Percentiles rank a stretch among this genome's conserved stretches.
Evolutionary conservation across 129 eudicot species (phyloP).

Genomic region (Scalesia atractyloides): DNA sequence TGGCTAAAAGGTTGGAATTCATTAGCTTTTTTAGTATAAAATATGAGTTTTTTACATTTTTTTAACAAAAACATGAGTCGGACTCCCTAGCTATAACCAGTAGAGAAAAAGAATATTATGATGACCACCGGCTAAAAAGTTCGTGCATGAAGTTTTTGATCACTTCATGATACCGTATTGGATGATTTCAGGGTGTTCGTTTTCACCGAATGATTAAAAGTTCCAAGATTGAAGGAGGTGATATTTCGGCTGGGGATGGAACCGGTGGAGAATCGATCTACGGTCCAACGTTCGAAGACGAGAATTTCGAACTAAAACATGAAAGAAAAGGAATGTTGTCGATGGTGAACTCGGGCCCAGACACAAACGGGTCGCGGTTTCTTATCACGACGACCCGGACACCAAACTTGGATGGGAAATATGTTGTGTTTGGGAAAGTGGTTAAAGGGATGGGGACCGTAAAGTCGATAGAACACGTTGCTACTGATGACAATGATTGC

Average conservation of each 20-base stretch:
- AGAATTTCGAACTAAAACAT: constrained; percentile 80
- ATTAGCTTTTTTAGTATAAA: no score
- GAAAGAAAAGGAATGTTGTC: constrained; percentile 97
- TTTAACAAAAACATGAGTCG: no score
- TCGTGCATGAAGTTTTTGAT: no score
- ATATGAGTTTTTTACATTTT: no score
- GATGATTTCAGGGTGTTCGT: constrained; percentile 62
- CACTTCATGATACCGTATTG: neutral
- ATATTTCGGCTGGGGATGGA: constrained; percentile 80
- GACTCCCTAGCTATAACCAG: no score
- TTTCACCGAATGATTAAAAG: constrained; percentile 82
- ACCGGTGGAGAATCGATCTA: constrained; percentile 90
- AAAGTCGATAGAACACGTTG: constrained; percentile 83
- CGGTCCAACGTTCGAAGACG: constrained; percentile 79
- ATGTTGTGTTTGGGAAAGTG: constrained; percentile 88
- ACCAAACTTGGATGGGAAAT: constrained; percentile 89
- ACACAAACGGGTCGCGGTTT: constrained; percentile 86
- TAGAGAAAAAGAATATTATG: no score
- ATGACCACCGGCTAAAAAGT: no score
- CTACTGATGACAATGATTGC: constrained; percentile 55
- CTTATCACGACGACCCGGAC: constrained; percentile 85
- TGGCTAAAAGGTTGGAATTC: no score
- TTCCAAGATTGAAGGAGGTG: constrained; percentile 90
- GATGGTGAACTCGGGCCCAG: constrained; percentile 86
- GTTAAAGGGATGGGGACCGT: constrained; percentile 92